Conservation (phyloP, 192 early-diverging fungal genomes). For the Podila epicladia region DNA sequence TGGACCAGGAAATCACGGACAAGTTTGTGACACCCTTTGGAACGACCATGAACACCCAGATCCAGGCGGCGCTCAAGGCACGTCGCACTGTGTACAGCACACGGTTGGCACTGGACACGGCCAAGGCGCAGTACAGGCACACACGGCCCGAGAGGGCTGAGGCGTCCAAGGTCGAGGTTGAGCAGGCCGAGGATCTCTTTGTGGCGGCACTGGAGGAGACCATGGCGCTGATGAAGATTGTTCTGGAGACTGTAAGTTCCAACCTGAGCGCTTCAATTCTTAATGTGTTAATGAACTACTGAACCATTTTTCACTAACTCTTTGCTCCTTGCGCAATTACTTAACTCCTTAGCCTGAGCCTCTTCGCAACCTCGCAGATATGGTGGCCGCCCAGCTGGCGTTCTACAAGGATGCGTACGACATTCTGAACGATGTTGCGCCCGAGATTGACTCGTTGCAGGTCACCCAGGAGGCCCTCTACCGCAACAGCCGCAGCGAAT, state of each 20-base stretch:
- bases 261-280: not conserved
- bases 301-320: not conserved
- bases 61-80: conserved; percentile 86
- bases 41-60: conserved; percentile 73
- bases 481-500: conserved; percentile 64
- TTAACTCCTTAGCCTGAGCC: conserved; percentile 70
- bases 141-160: conserved; percentile 79
- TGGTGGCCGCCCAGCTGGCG: conserved; percentile 86
- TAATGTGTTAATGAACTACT: not conserved
- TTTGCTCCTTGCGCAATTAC: conserved; percentile 8
- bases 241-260: conserved; percentile 79
- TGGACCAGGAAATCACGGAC: conserved; percentile 75
- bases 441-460: conserved; percentile 95
- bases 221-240: conserved; percentile 92
- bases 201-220: conserved; percentile 95
- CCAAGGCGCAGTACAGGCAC: conserved; percentile 80
- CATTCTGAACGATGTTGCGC: conserved; percentile 76
- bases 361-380: conserved; percentile 82
- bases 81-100: conserved; percentile 84
- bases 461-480: conserved; percentile 94
- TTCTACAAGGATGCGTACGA: conserved; percentile 87
- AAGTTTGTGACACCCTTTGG: conserved; percentile 84
- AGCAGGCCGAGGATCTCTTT: conserved; percentile 94
- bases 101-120: conserved; percentile 88
- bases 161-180: conserved; percentile 81